Base-by-base conservation (phyloP, 352 stramenopile species). In the Pythium guiyangense region DNA sequence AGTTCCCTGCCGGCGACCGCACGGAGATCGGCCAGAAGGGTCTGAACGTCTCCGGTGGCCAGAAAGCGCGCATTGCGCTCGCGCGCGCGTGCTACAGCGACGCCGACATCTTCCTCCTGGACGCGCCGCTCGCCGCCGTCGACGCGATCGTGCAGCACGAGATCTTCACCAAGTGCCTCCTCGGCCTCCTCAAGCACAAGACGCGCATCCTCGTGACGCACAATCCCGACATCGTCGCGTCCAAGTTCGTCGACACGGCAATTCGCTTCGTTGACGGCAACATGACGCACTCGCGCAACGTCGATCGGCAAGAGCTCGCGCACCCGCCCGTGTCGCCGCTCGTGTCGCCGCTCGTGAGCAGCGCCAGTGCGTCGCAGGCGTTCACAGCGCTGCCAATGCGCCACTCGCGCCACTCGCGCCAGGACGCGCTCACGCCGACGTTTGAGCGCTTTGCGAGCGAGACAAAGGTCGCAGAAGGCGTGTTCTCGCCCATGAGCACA, bases 31-130 rank as follows among this genome's bases (percentile, higher is more conserved):
- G 78, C 6, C 69, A 85, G 39, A 71, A 85, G 43, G 84, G 86
- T 0, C 67, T 90, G 49, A 90, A 77, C 57, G 52, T 91, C 45
- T 86, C 64, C 4, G 62, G 69, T 42, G 80, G 73, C 3, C 84
- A 93, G 51, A 88, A 90, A 50, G 67, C 77, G 11, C 77, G 90
- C 48, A 71, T 97, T 22, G 76, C 67, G 29, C 60, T 97, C 9
- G 90, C 90, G 31, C 85, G 90, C 49, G 83, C 86, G 34, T 93
- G 84, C 59, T 97, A 97, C 70, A 85, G 73, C 44, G 79, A 96
- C 60, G 74, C 84, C 6, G 77, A 87, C 51, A 64, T 95, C 27
- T 72, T 83, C 37, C 48, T 92, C 3, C 66, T 92, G 18, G 83
- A 92, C 59, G 70, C 80, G 26, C 71, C 75, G 29, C 68, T 86